Conservation (phyloP, 2,329 filamentous ascomycete species). For the Monilinia vaccinii-corymbosi region DNA sequence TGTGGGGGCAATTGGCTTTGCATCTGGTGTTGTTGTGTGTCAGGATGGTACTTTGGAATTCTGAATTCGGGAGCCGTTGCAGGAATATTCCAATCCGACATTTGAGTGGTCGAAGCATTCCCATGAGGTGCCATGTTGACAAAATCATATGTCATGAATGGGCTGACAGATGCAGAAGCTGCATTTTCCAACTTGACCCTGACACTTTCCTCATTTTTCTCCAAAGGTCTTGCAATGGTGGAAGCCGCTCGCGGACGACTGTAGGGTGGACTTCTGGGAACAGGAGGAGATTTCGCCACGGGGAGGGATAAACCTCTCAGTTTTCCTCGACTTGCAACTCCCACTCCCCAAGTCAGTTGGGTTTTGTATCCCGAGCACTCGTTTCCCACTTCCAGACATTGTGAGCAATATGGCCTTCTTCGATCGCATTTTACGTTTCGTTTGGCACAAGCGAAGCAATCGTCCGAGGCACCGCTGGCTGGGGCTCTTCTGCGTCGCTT, state of each 20-base stretch:
- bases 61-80: constrained; percentile 22
- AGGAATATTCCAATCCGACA: constrained; percentile 28
- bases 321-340: constrained; percentile 91
- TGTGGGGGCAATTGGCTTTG: constrained; percentile 36
- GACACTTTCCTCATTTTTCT: constrained; percentile 22
- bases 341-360: constrained; percentile 91
- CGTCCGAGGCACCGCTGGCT: constrained; percentile 80
- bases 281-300: constrained; percentile 49
- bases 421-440: constrained; percentile 80
- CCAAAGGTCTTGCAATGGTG: constrained; percentile 17
- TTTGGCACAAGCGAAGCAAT: constrained; percentile 90
- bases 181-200: constrained; percentile 27
- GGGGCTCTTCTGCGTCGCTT: constrained; percentile 81
- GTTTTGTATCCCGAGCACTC: constrained; percentile 97
- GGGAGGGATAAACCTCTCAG: constrained; percentile 77
- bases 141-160: constrained; percentile 32
- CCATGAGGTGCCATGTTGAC: constrained; percentile 32
- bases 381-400: constrained; percentile 83
- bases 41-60: constrained; percentile 12
- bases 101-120: constrained; percentile 20
- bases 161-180: constrained; percentile 18
- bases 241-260: constrained; percentile 25
- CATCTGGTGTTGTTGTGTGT: constrained; percentile 21
- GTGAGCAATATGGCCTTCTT: constrained; percentile 86
- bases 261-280: constrained; percentile 30